These are phyloP conservation scores for Amaranthus palmeri DNA, from an alignment of 148 eudicot species.

Conservation along the genomic window DNA sequence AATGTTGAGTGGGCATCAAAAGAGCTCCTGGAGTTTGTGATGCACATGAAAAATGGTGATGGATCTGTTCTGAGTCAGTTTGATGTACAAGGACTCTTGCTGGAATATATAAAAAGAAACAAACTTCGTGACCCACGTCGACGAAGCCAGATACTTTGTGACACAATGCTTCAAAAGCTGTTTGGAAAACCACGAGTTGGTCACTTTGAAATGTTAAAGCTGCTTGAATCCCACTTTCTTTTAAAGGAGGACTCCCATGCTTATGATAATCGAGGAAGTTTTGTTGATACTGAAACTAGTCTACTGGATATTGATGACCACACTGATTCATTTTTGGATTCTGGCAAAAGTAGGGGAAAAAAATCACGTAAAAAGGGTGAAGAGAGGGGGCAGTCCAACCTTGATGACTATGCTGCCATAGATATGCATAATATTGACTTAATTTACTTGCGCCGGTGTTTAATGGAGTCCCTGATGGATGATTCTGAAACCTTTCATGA, in stretches of 20 bases:
- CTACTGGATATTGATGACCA: conserved; percentile 60
- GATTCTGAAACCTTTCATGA: conserved; percentile 64
- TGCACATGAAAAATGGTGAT: conserved; percentile 89
- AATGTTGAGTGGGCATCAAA: conserved; percentile 76
- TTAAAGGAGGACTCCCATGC: conserved; percentile 60
- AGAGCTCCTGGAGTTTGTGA: conserved; percentile 84
- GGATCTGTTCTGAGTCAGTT: conserved; percentile 63
- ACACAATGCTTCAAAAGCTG: conserved; percentile 71
- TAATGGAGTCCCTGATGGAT: conserved; percentile 85
- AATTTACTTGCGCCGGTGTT: conserved; percentile 74
- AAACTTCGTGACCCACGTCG: conserved; percentile 95
- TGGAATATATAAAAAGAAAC: conserved; percentile 81
- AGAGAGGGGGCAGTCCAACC: conserved; percentile 66
- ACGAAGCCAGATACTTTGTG: conserved; percentile 89
- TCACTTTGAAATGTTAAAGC: conserved; percentile 98
- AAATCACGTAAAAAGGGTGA: conserved; percentile 63
- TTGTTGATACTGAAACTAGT: conserved; percentile 56
- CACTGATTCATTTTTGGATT: conserved; percentile 38
- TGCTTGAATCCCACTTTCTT: conserved; percentile 85
- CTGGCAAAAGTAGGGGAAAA: conserved; percentile 56
- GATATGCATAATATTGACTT: conserved; percentile 86
- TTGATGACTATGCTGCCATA: conserved; percentile 94
- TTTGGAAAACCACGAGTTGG: conserved; percentile 94
- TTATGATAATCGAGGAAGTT: conserved; percentile 78
- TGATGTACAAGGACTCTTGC: conserved; percentile 87